These are phyloP conservation scores for Pythium grandisporangium DNA, from an alignment of 352 stramenopile genomes.

Conservation along the genomic window DNA sequence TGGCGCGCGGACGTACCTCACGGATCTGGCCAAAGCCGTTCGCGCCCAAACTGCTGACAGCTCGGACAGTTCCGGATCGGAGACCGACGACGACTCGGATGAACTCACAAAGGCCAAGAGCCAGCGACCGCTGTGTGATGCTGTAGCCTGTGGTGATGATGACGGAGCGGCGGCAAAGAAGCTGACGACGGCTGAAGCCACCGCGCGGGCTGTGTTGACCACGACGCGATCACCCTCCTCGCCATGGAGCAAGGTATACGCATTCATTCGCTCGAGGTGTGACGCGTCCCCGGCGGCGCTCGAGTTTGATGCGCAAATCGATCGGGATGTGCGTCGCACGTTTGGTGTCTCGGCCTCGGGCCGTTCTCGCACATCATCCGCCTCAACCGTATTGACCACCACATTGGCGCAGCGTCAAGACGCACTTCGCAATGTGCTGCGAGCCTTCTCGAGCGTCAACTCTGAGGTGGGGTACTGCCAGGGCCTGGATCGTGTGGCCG, in stretches of 20 bases:
- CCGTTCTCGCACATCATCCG: not conserved
- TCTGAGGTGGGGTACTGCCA: constrained; percentile 69
- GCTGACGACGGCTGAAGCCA: no score
- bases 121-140: not conserved
- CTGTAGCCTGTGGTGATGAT: no score
- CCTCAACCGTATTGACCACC: constrained; percentile 5
- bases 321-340: constrained; percentile 50
- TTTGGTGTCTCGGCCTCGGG: constrained; percentile 49
- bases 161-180: no score
- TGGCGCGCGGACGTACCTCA: constrained; percentile 31
- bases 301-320: constrained; percentile 57
- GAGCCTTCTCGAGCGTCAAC: constrained; percentile 54
- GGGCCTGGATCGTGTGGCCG: constrained; percentile 63
- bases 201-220: no score
- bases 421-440: constrained; percentile 48
- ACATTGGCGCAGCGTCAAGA: constrained; percentile 15
- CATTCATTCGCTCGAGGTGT: constrained; percentile 36
- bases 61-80: constrained; percentile 38
- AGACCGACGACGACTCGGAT: constrained; percentile 32
- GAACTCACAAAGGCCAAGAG: constrained; percentile 8
- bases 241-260: constrained; percentile 27
- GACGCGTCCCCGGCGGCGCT: constrained; percentile 15
- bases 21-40: constrained; percentile 47
- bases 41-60: constrained; percentile 13
- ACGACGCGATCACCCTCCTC: no score